phyloP scores from a whole-genome alignment of 2,329 filamentous ascomycete species.

The Fusarium subtropicale region DNA sequence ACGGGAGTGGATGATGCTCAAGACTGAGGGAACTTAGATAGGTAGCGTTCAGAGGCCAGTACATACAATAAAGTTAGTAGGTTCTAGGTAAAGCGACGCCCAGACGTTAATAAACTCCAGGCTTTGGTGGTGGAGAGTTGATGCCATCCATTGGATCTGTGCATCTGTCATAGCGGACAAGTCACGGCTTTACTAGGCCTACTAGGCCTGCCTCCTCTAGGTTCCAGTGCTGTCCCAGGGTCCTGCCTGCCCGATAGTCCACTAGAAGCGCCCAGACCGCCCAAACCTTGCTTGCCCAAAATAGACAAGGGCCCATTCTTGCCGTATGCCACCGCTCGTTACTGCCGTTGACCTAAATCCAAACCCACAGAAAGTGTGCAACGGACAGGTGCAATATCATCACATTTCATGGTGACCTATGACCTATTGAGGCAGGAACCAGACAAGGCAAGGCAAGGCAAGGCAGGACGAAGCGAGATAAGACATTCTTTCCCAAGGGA shows the following conservation, averaged over 20 bases:
- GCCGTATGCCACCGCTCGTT: slow-evolving; percentile 48
- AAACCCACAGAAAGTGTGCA: slow-evolving; percentile 38
- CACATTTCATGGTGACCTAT: slow-evolving; percentile 20
- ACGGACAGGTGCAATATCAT: slow-evolving; percentile 22
- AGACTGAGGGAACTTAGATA: neutral
- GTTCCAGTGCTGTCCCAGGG: neutral
- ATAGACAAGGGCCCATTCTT: slow-evolving; percentile 39
- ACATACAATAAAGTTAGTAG: neutral
- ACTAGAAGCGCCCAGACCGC: slow-evolving; percentile 23
- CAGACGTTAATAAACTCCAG: neutral
- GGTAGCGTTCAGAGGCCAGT: neutral
- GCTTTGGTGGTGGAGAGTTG: neutral
- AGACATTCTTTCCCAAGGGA: slow-evolving; percentile 9
- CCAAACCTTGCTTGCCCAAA: slow-evolving; percentile 16
- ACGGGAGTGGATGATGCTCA: neutral
- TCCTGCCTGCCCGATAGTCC: neutral
- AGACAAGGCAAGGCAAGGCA: neutral
- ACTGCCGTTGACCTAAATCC: slow-evolving; percentile 32
- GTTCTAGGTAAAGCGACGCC: neutral
- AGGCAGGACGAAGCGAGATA: neutral
- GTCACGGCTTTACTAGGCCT: slow-evolving; percentile 24
- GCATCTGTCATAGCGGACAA: slow-evolving; percentile 17
- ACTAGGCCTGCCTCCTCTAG: neutral
- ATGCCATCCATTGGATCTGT: neutral
- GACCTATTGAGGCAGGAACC: neutral